Conservation (phyloP, 331 rosid species). For the Acacia pycnantha region DNA sequence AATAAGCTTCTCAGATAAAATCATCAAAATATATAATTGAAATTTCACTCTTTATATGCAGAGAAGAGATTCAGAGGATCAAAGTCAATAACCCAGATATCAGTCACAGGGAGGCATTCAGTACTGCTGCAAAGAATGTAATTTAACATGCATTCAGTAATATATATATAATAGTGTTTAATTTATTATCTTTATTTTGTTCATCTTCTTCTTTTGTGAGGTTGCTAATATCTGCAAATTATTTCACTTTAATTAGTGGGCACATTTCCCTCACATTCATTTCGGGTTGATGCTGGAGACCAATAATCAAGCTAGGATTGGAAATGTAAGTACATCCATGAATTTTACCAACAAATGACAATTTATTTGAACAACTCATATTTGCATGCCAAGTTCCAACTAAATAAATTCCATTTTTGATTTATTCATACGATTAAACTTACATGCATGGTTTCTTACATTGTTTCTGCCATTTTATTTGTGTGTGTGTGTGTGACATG, state of each 20-base stretch:
- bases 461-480: not conserved
- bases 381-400: not conserved
- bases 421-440: not conserved
- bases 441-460: no score
- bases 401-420: not conserved
- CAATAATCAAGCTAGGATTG: slow-evolving; percentile 78
- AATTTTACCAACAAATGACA: not conserved
- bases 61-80: slow-evolving; percentile 99
- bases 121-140: slow-evolving; percentile 98
- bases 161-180: not conserved
- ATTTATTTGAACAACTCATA: not conserved
- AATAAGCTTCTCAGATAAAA: slow-evolving; percentile 18
- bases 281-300: slow-evolving; percentile 89
- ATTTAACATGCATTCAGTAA: not conserved
- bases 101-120: slow-evolving; percentile 95
- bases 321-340: slow-evolving; percentile 55
- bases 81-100: slow-evolving; percentile 95
- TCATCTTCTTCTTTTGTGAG: not conserved
- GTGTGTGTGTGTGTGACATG: not conserved
- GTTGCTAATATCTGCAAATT: not conserved
- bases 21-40: slow-evolving; percentile 11
- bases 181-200: not conserved
- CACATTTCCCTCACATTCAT: slow-evolving; percentile 96
- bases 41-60: slow-evolving; percentile 30
- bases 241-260: slow-evolving; percentile 60